Evolutionary conservation across 192 early-diverging fungal species (phyloP).

Genomic region (Linnemannia elongata): DNA sequence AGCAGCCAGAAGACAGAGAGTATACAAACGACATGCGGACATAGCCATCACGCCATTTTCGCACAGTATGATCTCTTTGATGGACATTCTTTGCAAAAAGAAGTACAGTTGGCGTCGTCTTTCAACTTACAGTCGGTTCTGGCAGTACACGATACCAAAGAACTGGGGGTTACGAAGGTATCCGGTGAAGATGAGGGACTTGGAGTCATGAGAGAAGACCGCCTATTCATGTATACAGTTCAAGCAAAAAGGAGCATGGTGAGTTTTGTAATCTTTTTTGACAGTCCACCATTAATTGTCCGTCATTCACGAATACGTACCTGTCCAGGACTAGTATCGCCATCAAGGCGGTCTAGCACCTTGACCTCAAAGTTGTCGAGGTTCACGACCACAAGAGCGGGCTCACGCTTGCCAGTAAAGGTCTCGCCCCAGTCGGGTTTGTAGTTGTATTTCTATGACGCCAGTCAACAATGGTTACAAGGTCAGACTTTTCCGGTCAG

Average conservation of each 20-base stretch:
- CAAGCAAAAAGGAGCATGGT: background rate
- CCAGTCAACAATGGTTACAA: background rate
- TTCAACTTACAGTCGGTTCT: conserved; percentile 67
- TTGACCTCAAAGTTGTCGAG: conserved; percentile 52
- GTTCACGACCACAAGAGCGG: conserved; percentile 68
- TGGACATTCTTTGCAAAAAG: background rate
- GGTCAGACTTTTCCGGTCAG: background rate
- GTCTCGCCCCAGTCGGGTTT: conserved; percentile 81
- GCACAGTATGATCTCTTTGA: background rate
- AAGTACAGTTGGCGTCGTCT: background rate
- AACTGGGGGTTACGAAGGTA: conserved; percentile 69
- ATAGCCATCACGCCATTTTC: conserved; percentile 2
- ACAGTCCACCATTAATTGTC: too few species aligned
- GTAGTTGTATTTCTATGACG: conserved; percentile 59
- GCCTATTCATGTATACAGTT: conserved; percentile 40
- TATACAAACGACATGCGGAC: background rate
- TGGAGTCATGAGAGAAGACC: conserved; percentile 62
- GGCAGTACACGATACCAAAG: conserved; percentile 75
- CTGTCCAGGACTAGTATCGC: conserved; percentile 57
- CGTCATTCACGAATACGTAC: background rate
- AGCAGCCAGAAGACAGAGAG: background rate
- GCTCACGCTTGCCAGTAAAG: conserved; percentile 70
- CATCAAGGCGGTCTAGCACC: conserved; percentile 54
- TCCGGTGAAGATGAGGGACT: conserved; percentile 74
- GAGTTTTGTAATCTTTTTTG: background rate